These are phyloP conservation scores for Komagataella ulmi DNA, from an alignment of 805 yeast genomes.

Conservation along the genomic window DNA sequence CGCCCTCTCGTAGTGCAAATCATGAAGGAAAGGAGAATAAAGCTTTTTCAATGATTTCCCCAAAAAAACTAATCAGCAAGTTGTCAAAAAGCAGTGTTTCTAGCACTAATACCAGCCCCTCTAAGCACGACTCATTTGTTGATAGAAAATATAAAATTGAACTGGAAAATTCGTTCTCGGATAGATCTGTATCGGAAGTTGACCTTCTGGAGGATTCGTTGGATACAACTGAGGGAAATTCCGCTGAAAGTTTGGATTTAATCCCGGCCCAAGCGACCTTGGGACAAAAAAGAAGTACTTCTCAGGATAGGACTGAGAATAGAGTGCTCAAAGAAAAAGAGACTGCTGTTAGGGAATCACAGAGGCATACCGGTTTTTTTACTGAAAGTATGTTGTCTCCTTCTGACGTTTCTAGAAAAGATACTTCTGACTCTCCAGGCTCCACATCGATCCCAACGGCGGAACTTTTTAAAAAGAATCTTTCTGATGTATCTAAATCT, in stretches of 20 bases:
- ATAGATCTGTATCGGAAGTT: neutral
- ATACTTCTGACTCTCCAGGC: neutral
- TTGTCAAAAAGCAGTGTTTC: neutral
- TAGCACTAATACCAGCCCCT: neutral
- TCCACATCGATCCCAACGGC: neutral
- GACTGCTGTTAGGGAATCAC: neutral
- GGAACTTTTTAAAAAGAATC: neutral
- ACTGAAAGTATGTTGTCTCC: neutral
- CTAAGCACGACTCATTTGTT: neutral
- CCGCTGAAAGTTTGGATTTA: neutral
- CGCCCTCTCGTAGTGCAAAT: neutral
- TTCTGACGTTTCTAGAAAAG: neutral
- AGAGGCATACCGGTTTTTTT: neutral
- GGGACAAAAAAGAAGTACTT: neutral
- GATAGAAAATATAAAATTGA: neutral
- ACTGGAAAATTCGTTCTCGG: neutral
- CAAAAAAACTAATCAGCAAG: neutral
- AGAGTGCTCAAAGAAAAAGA: neutral
- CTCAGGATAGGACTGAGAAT: neutral
- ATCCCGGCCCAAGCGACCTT: neutral
- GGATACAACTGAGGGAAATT: neutral
- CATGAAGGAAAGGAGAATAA: neutral
- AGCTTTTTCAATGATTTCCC: neutral
- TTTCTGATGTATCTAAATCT: neutral
- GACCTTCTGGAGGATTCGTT: neutral